Evolutionary conservation across 148 eudicot genomes (phyloP).

Genomic region (Cornus controversa): DNA sequence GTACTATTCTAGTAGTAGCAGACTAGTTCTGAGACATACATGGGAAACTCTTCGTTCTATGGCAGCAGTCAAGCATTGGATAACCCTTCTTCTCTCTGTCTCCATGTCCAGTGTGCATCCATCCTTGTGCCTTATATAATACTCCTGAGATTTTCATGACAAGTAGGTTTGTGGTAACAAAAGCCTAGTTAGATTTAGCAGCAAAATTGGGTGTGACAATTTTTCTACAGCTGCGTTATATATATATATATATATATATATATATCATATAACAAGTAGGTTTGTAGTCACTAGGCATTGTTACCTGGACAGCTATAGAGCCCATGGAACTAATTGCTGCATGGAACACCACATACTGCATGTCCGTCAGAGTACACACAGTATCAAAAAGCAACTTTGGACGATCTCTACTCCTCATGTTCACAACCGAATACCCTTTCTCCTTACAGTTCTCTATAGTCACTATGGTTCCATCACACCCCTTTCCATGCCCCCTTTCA

Average conservation of each 20-base stretch:
- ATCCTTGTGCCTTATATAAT: constrained; percentile 62
- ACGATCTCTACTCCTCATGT: constrained; percentile 61
- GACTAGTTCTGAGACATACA: constrained; percentile 31
- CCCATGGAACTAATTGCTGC: constrained; percentile 60
- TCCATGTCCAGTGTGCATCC: constrained; percentile 58
- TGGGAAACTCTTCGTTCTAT: constrained; percentile 73
- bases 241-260: no score
- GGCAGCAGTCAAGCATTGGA: constrained; percentile 68
- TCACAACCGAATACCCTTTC: constrained; percentile 66
- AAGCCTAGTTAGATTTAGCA: neutral
- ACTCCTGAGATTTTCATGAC: constrained; percentile 49
- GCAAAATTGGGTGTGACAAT: no score
- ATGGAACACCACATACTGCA: constrained; percentile 80
- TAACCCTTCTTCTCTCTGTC: constrained; percentile 48
- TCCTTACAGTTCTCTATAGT: constrained; percentile 58
- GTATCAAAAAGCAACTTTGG: constrained; percentile 88
- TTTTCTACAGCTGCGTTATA: no score
- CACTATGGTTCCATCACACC: constrained; percentile 37
- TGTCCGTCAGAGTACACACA: constrained; percentile 68
- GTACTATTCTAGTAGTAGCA: neutral
- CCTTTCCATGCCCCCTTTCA: constrained; percentile 4
- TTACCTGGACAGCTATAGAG: constrained; percentile 65
- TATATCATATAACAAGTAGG: no score
- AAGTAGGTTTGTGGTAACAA: neutral
- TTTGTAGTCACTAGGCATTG: neutral